Evolutionary conservation across 2,329 filamentous ascomycete genomes (phyloP), one percentile per base, ranked within the genome.

Genomic region (Scleromitrula shiraiana): DNA sequence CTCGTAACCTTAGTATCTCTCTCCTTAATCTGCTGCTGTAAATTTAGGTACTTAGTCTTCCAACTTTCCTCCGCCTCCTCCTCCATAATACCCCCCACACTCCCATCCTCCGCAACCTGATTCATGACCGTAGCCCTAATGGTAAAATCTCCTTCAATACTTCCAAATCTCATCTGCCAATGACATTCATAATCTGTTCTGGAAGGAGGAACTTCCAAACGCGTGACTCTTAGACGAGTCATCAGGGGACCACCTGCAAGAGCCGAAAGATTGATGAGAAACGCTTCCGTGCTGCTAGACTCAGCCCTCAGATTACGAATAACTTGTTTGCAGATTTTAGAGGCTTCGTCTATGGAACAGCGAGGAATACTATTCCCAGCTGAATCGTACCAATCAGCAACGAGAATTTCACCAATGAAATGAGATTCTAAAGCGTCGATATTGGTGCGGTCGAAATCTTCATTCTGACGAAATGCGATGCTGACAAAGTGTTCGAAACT

Each of bases 11-110:
- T 71, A 56, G 73, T 72, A 56, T 83, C 79, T 50, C 74, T 73
- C 50, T 77, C 74, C 59, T 72, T 73, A 57, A 85, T 72, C 52
- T 74, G 72, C 35, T 74, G 74, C 59, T 83, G 73, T 55, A 85
- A 68, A 46, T 78, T 73, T 36, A 67, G 67, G 54, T 81, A 80
- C 51, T 70, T 76, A 40, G 63, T 63, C 60, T 75, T 71, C 76
- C 76, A 77, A 41, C 69, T 56, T 19, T 55, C 56, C 15, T 58
- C 58, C 15, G n/a, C n/a, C n/a, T 47, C 54, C 15, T 56, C 60
- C 3, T 40, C 43, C 52, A 22, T 7, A 49, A 23, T 24, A 27
- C 24, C 30, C 5, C 37, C 46, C 22, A 53, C 51, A 56, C 10
- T 55, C 45, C 41, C 58, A 54, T 56, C 62, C 55, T 49, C 59